phyloP scores from a whole-genome alignment of 2,329 filamentous ascomycete genomes.

The Ascochyta clinopodiicola region DNA sequence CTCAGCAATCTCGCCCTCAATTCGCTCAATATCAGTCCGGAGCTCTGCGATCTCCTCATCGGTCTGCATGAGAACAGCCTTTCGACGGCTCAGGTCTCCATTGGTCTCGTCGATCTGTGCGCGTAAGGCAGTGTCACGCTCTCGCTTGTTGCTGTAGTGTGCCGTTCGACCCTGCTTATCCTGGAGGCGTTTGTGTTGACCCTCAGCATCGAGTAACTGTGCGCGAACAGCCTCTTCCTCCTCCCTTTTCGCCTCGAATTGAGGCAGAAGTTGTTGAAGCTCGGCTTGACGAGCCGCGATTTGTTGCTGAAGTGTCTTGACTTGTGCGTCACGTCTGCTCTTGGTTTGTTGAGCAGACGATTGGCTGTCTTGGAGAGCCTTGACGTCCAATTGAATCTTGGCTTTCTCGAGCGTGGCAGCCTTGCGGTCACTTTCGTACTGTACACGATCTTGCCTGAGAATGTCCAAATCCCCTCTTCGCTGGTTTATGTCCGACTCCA shows the following conservation, averaged over 20 bases:
- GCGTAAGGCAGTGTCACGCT: constrained; percentile 83
- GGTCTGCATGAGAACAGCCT: constrained; percentile 82
- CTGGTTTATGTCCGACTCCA: constrained; percentile 81
- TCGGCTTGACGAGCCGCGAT: constrained; percentile 80
- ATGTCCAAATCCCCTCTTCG: constrained; percentile 84
- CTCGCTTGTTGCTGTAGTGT: constrained; percentile 85
- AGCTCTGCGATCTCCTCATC: constrained; percentile 80
- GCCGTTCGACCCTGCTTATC: constrained; percentile 90
- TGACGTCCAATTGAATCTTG: constrained; percentile 84
- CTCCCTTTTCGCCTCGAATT: constrained; percentile 74
- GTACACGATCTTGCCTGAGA: constrained; percentile 80
- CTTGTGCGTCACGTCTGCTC: constrained; percentile 72
- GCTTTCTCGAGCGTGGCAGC: constrained; percentile 81
- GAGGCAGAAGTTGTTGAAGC: constrained; percentile 75
- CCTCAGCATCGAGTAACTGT: constrained; percentile 77
- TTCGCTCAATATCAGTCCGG: constrained; percentile 71
- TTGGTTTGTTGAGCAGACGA: constrained; percentile 77
- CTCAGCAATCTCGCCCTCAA: constrained; percentile 75
- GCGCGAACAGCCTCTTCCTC: constrained; percentile 75
- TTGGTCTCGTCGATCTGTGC: constrained; percentile 83
- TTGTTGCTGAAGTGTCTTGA: constrained; percentile 73
- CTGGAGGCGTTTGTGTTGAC: constrained; percentile 77
- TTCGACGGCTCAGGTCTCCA: constrained; percentile 76
- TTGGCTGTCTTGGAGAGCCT: constrained; percentile 82
- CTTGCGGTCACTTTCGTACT: constrained; percentile 88